Conservation (phyloP, 352 stramenopile genomes). For the Pythium insidiosum region DNA sequence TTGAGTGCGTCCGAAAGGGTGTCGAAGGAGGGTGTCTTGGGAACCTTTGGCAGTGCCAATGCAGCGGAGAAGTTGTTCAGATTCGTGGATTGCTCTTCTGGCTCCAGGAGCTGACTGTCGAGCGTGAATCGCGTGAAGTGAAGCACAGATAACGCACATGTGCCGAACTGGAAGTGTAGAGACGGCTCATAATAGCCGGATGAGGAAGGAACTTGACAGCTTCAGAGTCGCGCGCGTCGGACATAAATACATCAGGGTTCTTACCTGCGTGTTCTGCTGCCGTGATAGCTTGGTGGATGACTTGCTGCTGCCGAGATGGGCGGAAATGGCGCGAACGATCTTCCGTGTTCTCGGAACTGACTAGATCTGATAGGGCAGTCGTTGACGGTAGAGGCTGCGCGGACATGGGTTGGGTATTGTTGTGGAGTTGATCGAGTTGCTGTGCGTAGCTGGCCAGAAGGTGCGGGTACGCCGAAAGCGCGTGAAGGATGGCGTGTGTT, state of each 20-base stretch:
- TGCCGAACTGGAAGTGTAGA: background rate
- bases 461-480: too few relatives aligned
- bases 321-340: too few relatives aligned
- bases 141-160: background rate
- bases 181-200: background rate
- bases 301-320: too few relatives aligned
- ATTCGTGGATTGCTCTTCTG: background rate
- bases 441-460: too few relatives aligned
- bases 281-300: too few relatives aligned
- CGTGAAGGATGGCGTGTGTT: too few relatives aligned
- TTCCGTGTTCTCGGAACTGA: too few relatives aligned
- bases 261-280: too few relatives aligned
- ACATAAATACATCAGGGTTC: background rate
- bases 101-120: background rate
- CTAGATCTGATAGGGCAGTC: too few relatives aligned
- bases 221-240: background rate
- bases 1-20: background rate
- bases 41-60: background rate
- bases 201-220: background rate
- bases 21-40: background rate
- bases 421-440: too few relatives aligned
- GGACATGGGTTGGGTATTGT: too few relatives aligned
- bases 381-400: too few relatives aligned
- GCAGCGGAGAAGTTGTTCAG: background rate
- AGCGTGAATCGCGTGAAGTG: background rate